Evolutionary conservation across 2,329 filamentous ascomycete species (phyloP).

Genomic region (Colletotrichum sojae): DNA sequence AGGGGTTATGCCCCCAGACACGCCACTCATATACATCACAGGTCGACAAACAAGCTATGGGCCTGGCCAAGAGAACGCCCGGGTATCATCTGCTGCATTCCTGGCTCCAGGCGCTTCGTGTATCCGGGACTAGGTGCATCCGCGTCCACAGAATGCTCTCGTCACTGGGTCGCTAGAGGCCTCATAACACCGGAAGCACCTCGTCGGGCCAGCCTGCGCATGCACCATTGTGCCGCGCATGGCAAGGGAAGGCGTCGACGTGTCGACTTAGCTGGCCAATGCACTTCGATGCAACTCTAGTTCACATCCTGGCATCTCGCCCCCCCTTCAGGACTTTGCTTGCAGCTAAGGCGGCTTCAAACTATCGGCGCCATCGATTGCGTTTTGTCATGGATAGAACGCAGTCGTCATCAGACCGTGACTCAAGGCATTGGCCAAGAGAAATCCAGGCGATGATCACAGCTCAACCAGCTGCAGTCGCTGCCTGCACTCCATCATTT

Average conservation of each 20-base stretch:
- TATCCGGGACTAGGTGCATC: conserved; percentile 19
- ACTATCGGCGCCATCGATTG: conserved; percentile 9
- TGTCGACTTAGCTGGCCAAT: conserved; percentile 1
- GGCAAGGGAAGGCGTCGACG: background rate
- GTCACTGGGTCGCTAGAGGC: conserved; percentile 25
- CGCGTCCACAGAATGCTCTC: background rate
- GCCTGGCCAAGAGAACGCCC: background rate
- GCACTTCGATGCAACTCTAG: conserved; percentile 16
- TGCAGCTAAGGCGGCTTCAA: conserved; percentile 13
- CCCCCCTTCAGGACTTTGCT: conserved; percentile 5
- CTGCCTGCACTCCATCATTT: conserved; percentile 2
- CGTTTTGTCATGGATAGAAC: conserved; percentile 24
- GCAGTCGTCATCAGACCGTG: conserved; percentile 15
- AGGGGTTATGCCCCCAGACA: background rate
- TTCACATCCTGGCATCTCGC: conserved; percentile 15
- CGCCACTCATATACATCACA: background rate
- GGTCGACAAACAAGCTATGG: too few relatives aligned
- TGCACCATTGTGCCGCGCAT: background rate
- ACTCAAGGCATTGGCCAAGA: conserved; percentile 14
- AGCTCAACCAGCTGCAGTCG: conserved; percentile 1
- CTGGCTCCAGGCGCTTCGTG: conserved; percentile 1
- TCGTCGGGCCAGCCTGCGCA: too few relatives aligned
- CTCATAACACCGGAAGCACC: background rate
- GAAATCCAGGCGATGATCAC: conserved; percentile 1
- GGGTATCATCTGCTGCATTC: conserved; percentile 10